Percentiles rank a stretch among this genome's conserved stretches.
These are phyloP conservation scores for Aspergillus funiculosus DNA, from an alignment of 495 filamentous ascomycete genomes.

Conservation along the genomic window DNA sequence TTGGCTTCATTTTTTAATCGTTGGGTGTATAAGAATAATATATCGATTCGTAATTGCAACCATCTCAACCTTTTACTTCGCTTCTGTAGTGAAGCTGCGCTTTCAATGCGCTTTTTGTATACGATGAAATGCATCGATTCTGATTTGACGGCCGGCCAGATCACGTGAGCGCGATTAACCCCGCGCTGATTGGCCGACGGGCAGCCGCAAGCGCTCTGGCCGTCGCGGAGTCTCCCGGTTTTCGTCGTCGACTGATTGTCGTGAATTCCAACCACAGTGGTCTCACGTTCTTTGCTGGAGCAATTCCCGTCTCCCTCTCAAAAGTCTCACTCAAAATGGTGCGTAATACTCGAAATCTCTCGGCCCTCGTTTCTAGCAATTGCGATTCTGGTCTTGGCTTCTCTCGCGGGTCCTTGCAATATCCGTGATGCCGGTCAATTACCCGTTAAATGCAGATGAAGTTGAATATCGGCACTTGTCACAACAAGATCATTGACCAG, in stretches of 20 bases:
- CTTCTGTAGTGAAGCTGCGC: too few species aligned
- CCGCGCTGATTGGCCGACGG: conserved; percentile 28
- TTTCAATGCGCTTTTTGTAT: too few species aligned
- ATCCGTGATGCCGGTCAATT: too few species aligned
- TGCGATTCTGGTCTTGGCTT: background rate
- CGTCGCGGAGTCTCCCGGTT: conserved; percentile 35
- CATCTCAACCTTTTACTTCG: too few species aligned
- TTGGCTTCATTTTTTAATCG: background rate
- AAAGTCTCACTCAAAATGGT: conserved; percentile 28
- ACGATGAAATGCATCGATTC: background rate
- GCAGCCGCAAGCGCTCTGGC: conserved; percentile 14
- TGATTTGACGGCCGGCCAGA: conserved; percentile 6
- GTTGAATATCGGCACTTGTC: too few species aligned
- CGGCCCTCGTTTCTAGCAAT: background rate
- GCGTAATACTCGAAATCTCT: conserved; percentile 9
- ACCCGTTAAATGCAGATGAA: too few species aligned
- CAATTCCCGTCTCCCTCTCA: conserved; percentile 23
- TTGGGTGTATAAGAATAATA: background rate
- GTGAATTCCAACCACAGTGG: conserved; percentile 18
- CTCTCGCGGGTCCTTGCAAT: background rate
- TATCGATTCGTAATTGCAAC: too few species aligned
- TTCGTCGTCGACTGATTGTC: conserved; percentile 26
- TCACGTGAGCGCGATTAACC: conserved; percentile 23
- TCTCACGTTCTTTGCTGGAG: conserved; percentile 26
- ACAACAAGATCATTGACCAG: too few species aligned